Conservation (phyloP, 2,329 filamentous ascomycete species). For the Pseudopyrenochaeta lycopersici region DNA sequence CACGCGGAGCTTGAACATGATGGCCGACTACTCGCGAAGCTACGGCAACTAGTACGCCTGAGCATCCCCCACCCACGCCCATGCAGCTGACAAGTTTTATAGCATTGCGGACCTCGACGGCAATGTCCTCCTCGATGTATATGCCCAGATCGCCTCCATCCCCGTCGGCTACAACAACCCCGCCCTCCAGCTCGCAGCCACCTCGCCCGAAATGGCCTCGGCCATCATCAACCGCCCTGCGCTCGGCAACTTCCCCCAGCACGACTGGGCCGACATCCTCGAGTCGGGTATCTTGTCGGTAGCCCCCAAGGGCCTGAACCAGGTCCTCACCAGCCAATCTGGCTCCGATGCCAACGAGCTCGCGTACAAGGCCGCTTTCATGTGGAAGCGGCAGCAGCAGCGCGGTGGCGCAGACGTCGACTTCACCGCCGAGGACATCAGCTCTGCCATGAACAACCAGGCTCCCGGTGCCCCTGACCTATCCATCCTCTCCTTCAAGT, state of each 20-base stretch:
- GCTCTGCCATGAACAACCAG: slow-evolving; percentile 81
- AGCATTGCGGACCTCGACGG: slow-evolving; percentile 74
- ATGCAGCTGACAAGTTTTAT: slow-evolving; percentile 10
- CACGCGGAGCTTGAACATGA: slow-evolving; percentile 79
- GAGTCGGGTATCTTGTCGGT: slow-evolving; percentile 82
- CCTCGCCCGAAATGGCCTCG: slow-evolving; percentile 79
- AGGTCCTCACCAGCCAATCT: slow-evolving; percentile 90
- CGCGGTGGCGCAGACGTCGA: slow-evolving; percentile 80
- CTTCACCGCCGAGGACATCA: slow-evolving; percentile 80
- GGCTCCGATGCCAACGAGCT: slow-evolving; percentile 94
- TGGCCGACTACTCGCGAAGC: slow-evolving; percentile 49
- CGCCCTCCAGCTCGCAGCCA: slow-evolving; percentile 72
- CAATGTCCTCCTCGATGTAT: slow-evolving; percentile 77
- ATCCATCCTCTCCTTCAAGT: slow-evolving; percentile 88
- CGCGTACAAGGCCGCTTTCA: slow-evolving; percentile 95
- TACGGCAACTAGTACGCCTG: slow-evolving; percentile 74
- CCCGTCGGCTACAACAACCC: slow-evolving; percentile 94
- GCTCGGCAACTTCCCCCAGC: slow-evolving; percentile 87
- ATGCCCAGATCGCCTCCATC: slow-evolving; percentile 93
- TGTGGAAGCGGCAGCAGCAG: slow-evolving; percentile 84
- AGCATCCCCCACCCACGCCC: no score
- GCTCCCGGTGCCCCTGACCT: slow-evolving; percentile 79
- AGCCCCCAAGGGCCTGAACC: slow-evolving; percentile 82
- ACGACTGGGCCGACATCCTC: slow-evolving; percentile 83
- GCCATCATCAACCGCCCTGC: slow-evolving; percentile 89